Percentiles rank a stretch among this genome's conserved stretches.
Conservation (phyloP, 2,329 filamentous ascomycete species). For the Calonectria honghensis region DNA sequence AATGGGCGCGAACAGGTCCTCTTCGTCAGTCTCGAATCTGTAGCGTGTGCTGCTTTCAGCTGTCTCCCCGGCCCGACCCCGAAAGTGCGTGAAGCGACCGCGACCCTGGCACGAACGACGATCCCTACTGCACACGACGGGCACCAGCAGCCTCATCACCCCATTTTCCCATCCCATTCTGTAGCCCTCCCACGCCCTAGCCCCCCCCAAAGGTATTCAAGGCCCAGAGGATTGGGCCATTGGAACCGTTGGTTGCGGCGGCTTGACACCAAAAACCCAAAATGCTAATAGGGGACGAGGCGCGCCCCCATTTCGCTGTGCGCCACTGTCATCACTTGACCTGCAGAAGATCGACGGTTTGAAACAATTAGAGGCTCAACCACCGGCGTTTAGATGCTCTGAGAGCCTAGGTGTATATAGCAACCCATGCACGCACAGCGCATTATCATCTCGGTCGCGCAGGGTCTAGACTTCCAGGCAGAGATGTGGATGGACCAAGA, state of each 20-base stretch:
- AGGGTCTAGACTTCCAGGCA: slow-evolving; percentile 18
- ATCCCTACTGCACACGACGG: slow-evolving; percentile 53
- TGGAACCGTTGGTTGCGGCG: slow-evolving; percentile 19
- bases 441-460: not conserved
- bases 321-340: slow-evolving; percentile 33
- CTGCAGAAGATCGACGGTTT: slow-evolving; percentile 22
- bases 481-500: not conserved
- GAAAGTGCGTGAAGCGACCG: slow-evolving; percentile 27
- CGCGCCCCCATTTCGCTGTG: not conserved
- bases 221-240: not conserved
- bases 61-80: slow-evolving; percentile 43
- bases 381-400: slow-evolving; percentile 22
- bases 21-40: slow-evolving; percentile 10
- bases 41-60: slow-evolving; percentile 42
- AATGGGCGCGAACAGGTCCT: slow-evolving; percentile 14
- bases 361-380: slow-evolving; percentile 28
- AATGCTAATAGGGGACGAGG: not conserved
- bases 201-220: not conserved
- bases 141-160: slow-evolving; percentile 44
- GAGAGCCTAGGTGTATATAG: not conserved
- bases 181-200: slow-evolving; percentile 29
- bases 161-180: slow-evolving; percentile 31
- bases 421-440: not conserved
- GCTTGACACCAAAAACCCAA: slow-evolving; percentile 10
- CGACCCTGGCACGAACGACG: slow-evolving; percentile 42